A percentile compares a stretch with the other conserved stretches of the same genome.
These are phyloP conservation scores for Thraustochytrium striatum DNA, from an alignment of 352 stramenopile genomes.

Conservation along the genomic window DNA sequence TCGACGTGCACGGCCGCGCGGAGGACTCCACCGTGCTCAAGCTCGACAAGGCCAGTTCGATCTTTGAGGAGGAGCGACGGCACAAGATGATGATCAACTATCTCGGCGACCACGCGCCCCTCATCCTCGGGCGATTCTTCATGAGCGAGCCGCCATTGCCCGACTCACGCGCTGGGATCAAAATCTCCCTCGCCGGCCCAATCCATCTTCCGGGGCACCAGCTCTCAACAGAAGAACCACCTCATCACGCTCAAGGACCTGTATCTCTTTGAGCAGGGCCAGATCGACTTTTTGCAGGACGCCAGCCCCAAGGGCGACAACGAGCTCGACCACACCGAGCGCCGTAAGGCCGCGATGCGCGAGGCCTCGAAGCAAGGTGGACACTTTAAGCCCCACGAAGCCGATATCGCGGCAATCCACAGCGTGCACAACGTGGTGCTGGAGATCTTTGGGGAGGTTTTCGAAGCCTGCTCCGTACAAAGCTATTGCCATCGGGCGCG, in stretches of 20 bases:
- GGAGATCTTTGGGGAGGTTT: constrained; percentile 40
- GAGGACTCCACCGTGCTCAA: constrained; percentile 43
- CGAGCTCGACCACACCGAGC: constrained; percentile 1
- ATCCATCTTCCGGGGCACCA: constrained; percentile 7
- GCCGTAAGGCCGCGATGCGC: neutral
- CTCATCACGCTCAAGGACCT: constrained; percentile 47
- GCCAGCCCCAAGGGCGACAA: neutral
- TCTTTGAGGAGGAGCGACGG: constrained; percentile 18
- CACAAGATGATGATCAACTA: constrained; percentile 40
- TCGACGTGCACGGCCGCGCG: constrained; percentile 8
- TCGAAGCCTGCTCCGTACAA: constrained; percentile 44
- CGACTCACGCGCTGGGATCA: constrained; percentile 14
- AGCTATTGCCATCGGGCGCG: neutral
- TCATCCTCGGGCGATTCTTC: neutral
- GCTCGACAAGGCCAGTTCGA: constrained; percentile 18
- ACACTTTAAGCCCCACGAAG: neutral
- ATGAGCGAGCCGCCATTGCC: neutral
- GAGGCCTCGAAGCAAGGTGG: neutral
- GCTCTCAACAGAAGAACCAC: neutral
- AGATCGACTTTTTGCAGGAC: constrained; percentile 18
- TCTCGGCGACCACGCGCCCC: constrained; percentile 37
- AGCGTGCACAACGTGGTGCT: constrained; percentile 36
- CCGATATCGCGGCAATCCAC: constrained; percentile 26
- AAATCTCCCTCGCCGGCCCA: constrained; percentile 40
- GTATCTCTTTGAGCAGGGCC: constrained; percentile 36